Base-by-base conservation (phyloP, 1,284 basidiomycete species). In the Apiotrichum gracile region DNA sequence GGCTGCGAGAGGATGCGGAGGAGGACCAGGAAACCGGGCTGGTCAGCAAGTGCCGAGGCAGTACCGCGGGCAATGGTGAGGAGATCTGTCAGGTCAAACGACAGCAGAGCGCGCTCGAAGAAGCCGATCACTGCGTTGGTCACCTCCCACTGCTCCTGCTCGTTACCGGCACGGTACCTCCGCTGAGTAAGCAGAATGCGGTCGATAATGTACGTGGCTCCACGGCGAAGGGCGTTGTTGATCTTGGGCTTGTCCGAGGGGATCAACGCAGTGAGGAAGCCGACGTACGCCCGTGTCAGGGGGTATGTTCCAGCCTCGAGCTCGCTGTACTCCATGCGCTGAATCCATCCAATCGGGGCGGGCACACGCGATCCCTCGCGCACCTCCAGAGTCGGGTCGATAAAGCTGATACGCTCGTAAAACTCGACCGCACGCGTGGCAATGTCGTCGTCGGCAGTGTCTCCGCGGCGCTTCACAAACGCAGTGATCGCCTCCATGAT, bases 1-100 rank as follows among this genome's bases (percentile, higher is more conserved):
- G 82, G 82, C 45, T 83, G 82, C 19, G 85, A 86, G 42, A 97
- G 78, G 9, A 97, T 68, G 1, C 90, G 82, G 44, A 85, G 83
- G 73, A 94, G 82, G 49, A 97, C 77, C 48, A 91, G 85, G 70
- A 90, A 93, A 2, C 92, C 94, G 0, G 94, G 91, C 70, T 97
- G 91, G 2, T 85, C 65, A 1, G 67, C 65, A 1, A 76, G 63
- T 8, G 67, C 57, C 1, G 54, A 46, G 3, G 71, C 67, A 17
- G 65, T 57, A 26, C 62, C 67, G 40, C 66, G 62, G 4, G 63
- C 55, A 22, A 62, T 54, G 31, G 44, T 60, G 0, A 68, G 60
- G 14, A 77, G 61, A 8, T 73, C 67, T n/a, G 63, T 85, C 47
- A 96, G 76, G 66, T 92, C 85, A 72, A 88, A 94, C 55, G 84